A percentile compares a stretch with the other conserved stretches of the same genome.
Conservation (phyloP, 1,284 basidiomycete species). For the Phylloporus sp. region DNA sequence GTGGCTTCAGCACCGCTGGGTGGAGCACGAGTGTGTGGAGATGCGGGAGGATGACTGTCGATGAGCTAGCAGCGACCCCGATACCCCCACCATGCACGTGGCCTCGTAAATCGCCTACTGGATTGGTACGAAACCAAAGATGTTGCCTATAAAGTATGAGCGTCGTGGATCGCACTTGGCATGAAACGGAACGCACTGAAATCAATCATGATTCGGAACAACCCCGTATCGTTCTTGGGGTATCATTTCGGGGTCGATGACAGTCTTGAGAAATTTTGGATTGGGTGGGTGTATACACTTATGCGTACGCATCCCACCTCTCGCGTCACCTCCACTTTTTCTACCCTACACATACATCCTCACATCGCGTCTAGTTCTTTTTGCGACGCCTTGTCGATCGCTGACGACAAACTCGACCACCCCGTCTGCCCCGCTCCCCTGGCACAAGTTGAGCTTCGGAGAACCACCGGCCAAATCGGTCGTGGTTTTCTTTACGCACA, state of each 20-base stretch:
- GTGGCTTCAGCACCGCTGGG: conserved; percentile 41
- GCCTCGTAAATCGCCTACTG: conserved; percentile 17
- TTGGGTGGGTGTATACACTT: conserved; percentile 22
- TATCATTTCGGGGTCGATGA: conserved; percentile 40
- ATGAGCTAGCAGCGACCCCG: neutral
- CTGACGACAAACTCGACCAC: too few relatives aligned
- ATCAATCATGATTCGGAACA: conserved; percentile 39
- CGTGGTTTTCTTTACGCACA: conserved; percentile 51
- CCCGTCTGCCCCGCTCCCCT: too few relatives aligned
- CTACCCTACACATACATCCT: too few relatives aligned
- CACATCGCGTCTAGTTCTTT: neutral
- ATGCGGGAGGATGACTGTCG: conserved; percentile 29
- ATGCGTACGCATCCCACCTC: too few relatives aligned
- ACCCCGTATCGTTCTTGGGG: conserved; percentile 38
- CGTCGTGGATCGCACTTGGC: conserved; percentile 34
- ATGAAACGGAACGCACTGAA: conserved; percentile 36
- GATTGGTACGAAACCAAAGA: conserved; percentile 33
- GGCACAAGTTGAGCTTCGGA: too few relatives aligned
- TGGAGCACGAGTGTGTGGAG: conserved; percentile 40
- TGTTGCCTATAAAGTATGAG: conserved; percentile 40
- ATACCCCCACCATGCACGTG: conserved; percentile 2
- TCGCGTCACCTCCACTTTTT: too few relatives aligned
- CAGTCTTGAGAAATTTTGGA: conserved; percentile 31
- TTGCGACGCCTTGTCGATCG: too few relatives aligned
- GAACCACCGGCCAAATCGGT: conserved; percentile 40